Conservation (phyloP, 2,329 filamentous ascomycete species). For the Aureobasidium melanogenum region DNA sequence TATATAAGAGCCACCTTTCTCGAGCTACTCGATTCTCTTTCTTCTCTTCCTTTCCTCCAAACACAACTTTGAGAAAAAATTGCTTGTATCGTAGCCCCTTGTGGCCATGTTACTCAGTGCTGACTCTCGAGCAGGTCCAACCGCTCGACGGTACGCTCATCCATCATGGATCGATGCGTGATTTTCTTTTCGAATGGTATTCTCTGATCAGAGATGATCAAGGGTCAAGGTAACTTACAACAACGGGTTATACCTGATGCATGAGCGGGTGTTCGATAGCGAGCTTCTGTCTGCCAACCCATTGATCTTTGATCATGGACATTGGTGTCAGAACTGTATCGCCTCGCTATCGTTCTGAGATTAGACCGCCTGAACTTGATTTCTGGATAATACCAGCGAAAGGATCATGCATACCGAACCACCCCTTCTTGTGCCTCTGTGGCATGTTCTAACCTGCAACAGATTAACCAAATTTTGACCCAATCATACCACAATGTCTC, state of each 20-base stretch:
- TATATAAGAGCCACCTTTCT: constrained; percentile 5
- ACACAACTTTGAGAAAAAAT: not conserved
- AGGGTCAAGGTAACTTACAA: constrained; percentile 20
- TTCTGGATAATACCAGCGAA: constrained; percentile 97
- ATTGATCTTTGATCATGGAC: constrained; percentile 11
- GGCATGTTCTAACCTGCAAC: constrained; percentile 28
- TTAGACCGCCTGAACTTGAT: constrained; percentile 94
- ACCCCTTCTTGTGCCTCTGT: constrained; percentile 26
- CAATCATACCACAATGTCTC: constrained; percentile 53
- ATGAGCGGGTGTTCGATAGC: constrained; percentile 21
- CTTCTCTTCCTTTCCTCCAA: not conserved
- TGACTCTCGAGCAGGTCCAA: constrained; percentile 8
- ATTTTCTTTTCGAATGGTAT: constrained; percentile 14
- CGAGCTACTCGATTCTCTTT: not conserved
- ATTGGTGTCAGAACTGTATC: constrained; percentile 6
- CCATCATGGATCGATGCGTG: constrained; percentile 15
- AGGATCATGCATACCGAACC: constrained; percentile 76
- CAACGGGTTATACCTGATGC: constrained; percentile 16
- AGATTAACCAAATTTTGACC: constrained; percentile 32
- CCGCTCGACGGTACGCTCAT: constrained; percentile 10
- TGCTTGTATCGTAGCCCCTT: constrained; percentile 5
- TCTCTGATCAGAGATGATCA: constrained; percentile 15
- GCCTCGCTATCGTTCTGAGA: constrained; percentile 55
- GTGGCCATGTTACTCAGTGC: constrained; percentile 1
- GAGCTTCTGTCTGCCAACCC: constrained; percentile 9